These are phyloP conservation scores for Phytophthora europaea DNA, from an alignment of 352 stramenopile genomes.

Conservation along the genomic window DNA sequence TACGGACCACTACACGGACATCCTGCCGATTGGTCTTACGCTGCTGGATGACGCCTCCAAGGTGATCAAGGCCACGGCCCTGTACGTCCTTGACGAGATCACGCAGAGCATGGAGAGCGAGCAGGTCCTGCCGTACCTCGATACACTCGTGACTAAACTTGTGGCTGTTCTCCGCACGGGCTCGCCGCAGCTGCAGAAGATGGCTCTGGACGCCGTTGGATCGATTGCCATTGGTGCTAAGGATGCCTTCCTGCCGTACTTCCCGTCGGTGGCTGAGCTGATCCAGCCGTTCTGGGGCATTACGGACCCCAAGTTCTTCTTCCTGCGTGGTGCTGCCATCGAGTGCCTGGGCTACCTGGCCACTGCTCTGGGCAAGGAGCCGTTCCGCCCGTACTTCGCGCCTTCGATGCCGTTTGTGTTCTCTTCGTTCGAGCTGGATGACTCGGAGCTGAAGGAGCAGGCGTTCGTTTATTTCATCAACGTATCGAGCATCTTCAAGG, in stretches of 20 bases:
- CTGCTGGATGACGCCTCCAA: conserved; percentile 95
- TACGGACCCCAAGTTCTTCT: conserved; percentile 94
- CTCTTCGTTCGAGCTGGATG: conserved; percentile 93
- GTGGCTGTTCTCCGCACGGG: conserved; percentile 93
- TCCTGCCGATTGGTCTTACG: conserved; percentile 96
- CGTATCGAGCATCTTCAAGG: conserved; percentile 97
- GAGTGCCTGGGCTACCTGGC: conserved; percentile 99
- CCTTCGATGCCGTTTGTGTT: conserved; percentile 96
- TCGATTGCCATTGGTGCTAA: conserved; percentile 98
- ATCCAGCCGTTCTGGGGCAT: conserved; percentile 93
- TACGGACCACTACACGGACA: conserved; percentile 94
- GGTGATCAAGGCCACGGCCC: conserved; percentile 96
- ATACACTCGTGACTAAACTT: conserved; percentile 97
- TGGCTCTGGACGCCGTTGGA: conserved; percentile 96
- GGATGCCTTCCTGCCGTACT: conserved; percentile 97
- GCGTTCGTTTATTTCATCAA: conserved; percentile 99
- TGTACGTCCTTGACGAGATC: conserved; percentile 99
- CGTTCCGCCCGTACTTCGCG: conserved; percentile 96
- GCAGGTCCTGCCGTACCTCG: conserved; percentile 95
- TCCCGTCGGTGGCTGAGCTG: conserved; percentile 88
- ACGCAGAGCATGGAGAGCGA: conserved; percentile 98
- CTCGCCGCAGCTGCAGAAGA: conserved; percentile 96
- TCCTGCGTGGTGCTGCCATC: conserved; percentile 95
- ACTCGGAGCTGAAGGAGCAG: conserved; percentile 98
- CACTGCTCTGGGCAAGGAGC: conserved; percentile 95